Base-by-base conservation (phyloP, 805 yeast species). In the Schwanniomyces vanrijiae region DNA sequence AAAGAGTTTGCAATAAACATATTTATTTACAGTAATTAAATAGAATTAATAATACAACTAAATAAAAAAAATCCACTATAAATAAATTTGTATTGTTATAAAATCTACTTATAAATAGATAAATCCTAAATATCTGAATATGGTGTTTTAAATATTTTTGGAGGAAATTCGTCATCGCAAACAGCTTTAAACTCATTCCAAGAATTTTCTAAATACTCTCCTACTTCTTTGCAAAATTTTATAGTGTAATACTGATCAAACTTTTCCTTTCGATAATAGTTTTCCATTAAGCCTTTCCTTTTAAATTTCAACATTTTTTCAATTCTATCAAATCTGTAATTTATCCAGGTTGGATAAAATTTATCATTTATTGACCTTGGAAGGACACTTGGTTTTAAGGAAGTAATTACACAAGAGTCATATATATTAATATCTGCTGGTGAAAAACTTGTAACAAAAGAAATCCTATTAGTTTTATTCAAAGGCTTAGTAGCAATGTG, bases 391-490 rank as follows among this genome's bases (percentile, higher is more conserved):
- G 25, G 25, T 22, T 8, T 22, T 22, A 5, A 5, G 8, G 25
- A 22, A 22, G 8, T 5, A 22, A 8, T 8, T 5, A 5, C 8
- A 22, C 7, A 5, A 22, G 25, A 5, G 8, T 22, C 25, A 5
- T 5, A 5, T 8, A 22, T 22, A 22, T 22, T 8, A 22, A 8
- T 5, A 22, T 22, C 8, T 22, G 5, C 25, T 4, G 80, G 77
- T 55, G 66, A 71, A 42, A 69, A 70, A 2, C 78, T 71, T 18
- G 68, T 61, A 35, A 75, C 76, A 3, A 71, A 57, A 1, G 77
- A 70, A 51, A 75, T 71, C 60, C 78, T 67, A 51, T 75, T 78
- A 25, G 59, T 61, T 41, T 65, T 64, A 16, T 65, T 54, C 3
- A 52, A 44, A 9, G 64, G 64, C 40, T 55, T 55, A 8, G 56